A percentile compares a stretch with the other conserved stretches of the same genome.
phyloP scores from a whole-genome alignment of 805 yeast genomes.

The Candida ulmi region DNA sequence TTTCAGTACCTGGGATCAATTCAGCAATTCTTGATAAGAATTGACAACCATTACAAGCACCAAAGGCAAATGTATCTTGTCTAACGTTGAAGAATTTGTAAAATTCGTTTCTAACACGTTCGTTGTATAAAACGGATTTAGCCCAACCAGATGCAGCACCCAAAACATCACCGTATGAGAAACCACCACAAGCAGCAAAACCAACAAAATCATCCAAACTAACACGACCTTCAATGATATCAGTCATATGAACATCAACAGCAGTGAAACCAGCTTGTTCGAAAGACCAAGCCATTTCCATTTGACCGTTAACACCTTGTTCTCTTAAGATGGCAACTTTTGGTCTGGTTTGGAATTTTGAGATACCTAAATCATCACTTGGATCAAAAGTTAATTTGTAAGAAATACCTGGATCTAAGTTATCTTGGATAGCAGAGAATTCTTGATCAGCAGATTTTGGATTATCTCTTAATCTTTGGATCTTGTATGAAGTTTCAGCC shows the following conservation, averaged over 20 bases:
- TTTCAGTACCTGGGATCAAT: conserved; percentile 86
- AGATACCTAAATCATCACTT: conserved; percentile 38
- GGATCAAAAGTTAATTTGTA: conserved; percentile 73
- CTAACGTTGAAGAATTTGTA: conserved; percentile 77
- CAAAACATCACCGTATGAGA: conserved; percentile 96
- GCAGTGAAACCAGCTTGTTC: conserved; percentile 90
- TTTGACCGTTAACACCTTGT: conserved; percentile 97
- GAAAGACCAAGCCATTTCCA: conserved; percentile 98
- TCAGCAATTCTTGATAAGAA: conserved; percentile 82
- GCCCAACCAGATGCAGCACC: conserved; percentile 99
- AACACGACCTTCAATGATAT: conserved; percentile 69
- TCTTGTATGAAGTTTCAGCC: conserved; percentile 82
- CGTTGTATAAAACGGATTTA: conserved; percentile 85
- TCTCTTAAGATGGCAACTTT: conserved; percentile 95
- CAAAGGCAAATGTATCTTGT: conserved; percentile 90
- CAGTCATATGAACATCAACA: conserved; percentile 97
- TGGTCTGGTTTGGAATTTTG: conserved; percentile 46
- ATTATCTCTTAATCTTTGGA: conserved; percentile 91
- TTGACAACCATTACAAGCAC: conserved; percentile 99
- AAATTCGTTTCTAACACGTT: conserved; percentile 70
- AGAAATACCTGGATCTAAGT: conserved; percentile 83
- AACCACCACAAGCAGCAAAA: conserved; percentile 97
- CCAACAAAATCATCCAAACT: conserved; percentile 80
- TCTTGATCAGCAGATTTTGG: conserved; percentile 90
- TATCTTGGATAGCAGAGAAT: conserved; percentile 65